phyloP scores from a whole-genome alignment of 805 yeast genomes.

The Spathaspora passalidarum region DNA sequence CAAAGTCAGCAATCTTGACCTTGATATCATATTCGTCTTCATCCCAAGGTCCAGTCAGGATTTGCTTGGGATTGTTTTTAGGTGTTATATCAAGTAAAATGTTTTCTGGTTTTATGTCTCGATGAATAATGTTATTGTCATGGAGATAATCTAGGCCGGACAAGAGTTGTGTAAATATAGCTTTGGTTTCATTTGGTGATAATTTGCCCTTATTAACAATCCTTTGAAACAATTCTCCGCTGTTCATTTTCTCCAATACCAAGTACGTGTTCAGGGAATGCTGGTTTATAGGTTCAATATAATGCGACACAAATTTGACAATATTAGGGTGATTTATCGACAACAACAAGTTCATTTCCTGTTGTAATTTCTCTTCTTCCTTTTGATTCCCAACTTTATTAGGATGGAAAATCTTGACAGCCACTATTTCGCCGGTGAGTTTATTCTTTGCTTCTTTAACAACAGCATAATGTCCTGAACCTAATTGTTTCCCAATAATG shows the following conservation, averaged over 20 bases:
- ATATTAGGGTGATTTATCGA: slow-evolving; percentile 69
- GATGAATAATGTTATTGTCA: slow-evolving; percentile 38
- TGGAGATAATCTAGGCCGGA: slow-evolving; percentile 39
- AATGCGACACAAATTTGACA: slow-evolving; percentile 59
- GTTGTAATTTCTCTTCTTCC: slow-evolving; percentile 48
- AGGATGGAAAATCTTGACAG: slow-evolving; percentile 73
- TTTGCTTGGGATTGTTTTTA: slow-evolving; percentile 23
- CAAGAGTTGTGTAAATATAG: slow-evolving; percentile 49
- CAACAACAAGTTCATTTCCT: slow-evolving; percentile 65
- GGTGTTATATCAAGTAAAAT: slow-evolving; percentile 49
- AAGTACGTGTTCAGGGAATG: slow-evolving; percentile 53
- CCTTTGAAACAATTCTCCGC: slow-evolving; percentile 74
- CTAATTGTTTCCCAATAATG: slow-evolving; percentile 57
- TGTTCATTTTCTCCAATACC: slow-evolving; percentile 69
- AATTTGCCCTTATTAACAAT: slow-evolving; percentile 63
- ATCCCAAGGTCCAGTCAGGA: slow-evolving; percentile 55
- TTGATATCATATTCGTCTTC: slow-evolving; percentile 55
- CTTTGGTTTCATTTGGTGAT: slow-evolving; percentile 59
- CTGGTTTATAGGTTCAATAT: slow-evolving; percentile 52
- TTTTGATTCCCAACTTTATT: slow-evolving; percentile 26
- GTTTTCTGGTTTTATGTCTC: slow-evolving; percentile 47
- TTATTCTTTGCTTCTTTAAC: slow-evolving; percentile 67
- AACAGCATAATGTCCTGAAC: slow-evolving; percentile 80
- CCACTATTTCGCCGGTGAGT: slow-evolving; percentile 57
- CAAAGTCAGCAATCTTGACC: slow-evolving; percentile 84